These are phyloP conservation scores for Collybiopsis confluens DNA, from an alignment of 768 basidiomycete genomes.

Conservation along the genomic window DNA sequence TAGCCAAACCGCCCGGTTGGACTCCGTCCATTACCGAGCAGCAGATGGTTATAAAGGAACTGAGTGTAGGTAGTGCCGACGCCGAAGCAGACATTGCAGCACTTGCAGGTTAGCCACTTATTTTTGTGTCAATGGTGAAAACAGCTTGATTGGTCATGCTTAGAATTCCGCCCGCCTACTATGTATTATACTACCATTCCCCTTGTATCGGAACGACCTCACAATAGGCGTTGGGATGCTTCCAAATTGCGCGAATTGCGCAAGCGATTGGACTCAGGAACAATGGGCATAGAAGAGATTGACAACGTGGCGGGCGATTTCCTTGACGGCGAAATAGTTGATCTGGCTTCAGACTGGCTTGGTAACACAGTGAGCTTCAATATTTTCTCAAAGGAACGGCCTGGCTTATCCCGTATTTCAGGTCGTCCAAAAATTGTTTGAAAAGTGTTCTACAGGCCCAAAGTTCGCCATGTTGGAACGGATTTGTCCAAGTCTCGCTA, in stretches of 20 bases:
- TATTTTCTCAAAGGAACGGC: no score
- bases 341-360: constrained; percentile 95
- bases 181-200: constrained; percentile 98
- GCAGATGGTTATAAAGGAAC: constrained; percentile 95
- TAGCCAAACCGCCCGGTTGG: constrained; percentile 63
- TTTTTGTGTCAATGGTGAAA: constrained; percentile 27
- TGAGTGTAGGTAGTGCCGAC: constrained; percentile 71
- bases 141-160: background rate
- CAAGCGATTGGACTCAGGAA: constrained; percentile 89
- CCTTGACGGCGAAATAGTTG: constrained; percentile 91
- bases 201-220: constrained; percentile 76
- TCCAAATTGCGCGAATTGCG: constrained; percentile 91
- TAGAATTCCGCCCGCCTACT: constrained; percentile 87
- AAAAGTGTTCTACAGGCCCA: constrained; percentile 74
- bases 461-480: constrained; percentile 91
- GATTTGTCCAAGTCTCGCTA: constrained; percentile 88
- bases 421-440: constrained; percentile 97
- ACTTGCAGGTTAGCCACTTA: constrained; percentile 85
- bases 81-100: constrained; percentile 83
- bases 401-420: no score
- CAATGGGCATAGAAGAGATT: constrained; percentile 78
- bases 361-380: constrained; percentile 90
- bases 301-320: constrained; percentile 89
- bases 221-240: constrained; percentile 90
- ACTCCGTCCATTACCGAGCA: constrained; percentile 81